Base-by-base conservation (phyloP, 768 basidiomycete genomes). In the Lentinula aciculospora region DNA sequence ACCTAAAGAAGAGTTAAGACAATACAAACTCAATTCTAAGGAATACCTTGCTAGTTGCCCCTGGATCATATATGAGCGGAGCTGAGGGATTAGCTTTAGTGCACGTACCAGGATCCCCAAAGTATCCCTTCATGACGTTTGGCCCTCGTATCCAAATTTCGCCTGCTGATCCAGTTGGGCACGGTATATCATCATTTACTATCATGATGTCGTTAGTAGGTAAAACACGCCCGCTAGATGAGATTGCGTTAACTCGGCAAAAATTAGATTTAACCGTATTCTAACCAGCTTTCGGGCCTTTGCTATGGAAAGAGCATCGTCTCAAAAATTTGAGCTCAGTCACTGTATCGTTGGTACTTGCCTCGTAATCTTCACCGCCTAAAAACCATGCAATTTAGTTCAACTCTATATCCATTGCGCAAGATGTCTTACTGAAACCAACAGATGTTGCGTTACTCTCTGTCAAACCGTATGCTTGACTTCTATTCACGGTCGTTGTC, bases 151-250 rank as follows among this genome's bases (percentile, higher is more conserved):
- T 63, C 71, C 71, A 74, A 6, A 74, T 57, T 56, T 74, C 72
- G 3, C 72, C 72, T 9, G 65, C 29, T 36, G 67, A 50, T 4
- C 69, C 72, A 4, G 56, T 40, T 4, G 67, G 67, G 17, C 53
- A 47, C 19, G 37, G 53, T 13, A 48, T 49, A 37, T 40, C 32
- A 15, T 67, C 47, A 28, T 65, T 61, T 9, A 77, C 64, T 44
- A 76, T 70, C 17, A 69, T 53, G 50, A 76, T 57, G 27, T 73
- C 72, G 56, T 69, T 71, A 8, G 69, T 69, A n/a, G 73, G 72
- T 2, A 69, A 58, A 1, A 74, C 61, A 6, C 73, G 66, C 13
- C 77, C 77, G 32, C 73, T 74, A 37, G 2, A 32, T 32, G 27
- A 40, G 15, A n/a, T 0, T 44, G 13, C 13, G 9, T 36, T 29